Conservation (phyloP, 2,329 filamentous ascomycete species). For the Dactylonectria macrodidyma region DNA sequence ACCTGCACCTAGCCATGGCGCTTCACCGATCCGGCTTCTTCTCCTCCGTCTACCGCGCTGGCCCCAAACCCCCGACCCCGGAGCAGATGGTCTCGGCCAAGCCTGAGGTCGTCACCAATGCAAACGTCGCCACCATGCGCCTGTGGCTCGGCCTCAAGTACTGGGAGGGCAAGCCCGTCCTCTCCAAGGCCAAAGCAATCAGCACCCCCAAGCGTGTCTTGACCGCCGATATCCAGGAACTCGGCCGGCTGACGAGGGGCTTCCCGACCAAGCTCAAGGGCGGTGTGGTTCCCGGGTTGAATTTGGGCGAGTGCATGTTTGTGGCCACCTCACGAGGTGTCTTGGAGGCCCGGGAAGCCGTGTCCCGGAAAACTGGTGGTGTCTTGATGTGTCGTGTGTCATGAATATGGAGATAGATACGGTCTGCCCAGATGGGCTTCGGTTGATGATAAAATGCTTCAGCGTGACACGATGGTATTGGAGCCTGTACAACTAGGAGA, state of each 20-base stretch:
- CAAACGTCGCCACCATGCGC: constrained; percentile 81
- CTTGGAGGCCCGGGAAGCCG: constrained; percentile 85
- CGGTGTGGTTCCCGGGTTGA: constrained; percentile 81
- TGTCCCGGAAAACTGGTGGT: constrained; percentile 86
- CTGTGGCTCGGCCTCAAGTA: constrained; percentile 95
- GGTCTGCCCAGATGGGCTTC: constrained; percentile 1
- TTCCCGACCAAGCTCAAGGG: constrained; percentile 69
- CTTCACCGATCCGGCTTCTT: constrained; percentile 89
- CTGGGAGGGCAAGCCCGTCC: constrained; percentile 85
- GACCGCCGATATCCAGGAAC: constrained; percentile 72
- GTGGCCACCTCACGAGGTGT: constrained; percentile 83
- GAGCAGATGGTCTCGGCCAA: constrained; percentile 61
- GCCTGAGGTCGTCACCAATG: constrained; percentile 73
- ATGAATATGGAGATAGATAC: constrained; percentile 46
- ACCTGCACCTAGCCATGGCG: constrained; percentile 81
- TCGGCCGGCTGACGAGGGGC: constrained; percentile 79
- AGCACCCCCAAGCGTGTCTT: constrained; percentile 83
- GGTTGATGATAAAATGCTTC: constrained; percentile 32
- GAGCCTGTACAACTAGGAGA: constrained; percentile 48
- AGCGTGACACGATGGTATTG: constrained; percentile 40
- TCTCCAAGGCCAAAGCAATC: constrained; percentile 76
- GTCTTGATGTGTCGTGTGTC: constrained; percentile 81
- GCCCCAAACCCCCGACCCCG: constrained; percentile 67
- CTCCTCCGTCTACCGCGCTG: constrained; percentile 81
- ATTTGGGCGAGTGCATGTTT: constrained; percentile 87